phyloP scores from a whole-genome alignment of 495 filamentous ascomycete genomes.

The Mytilinidion resinicola region DNA sequence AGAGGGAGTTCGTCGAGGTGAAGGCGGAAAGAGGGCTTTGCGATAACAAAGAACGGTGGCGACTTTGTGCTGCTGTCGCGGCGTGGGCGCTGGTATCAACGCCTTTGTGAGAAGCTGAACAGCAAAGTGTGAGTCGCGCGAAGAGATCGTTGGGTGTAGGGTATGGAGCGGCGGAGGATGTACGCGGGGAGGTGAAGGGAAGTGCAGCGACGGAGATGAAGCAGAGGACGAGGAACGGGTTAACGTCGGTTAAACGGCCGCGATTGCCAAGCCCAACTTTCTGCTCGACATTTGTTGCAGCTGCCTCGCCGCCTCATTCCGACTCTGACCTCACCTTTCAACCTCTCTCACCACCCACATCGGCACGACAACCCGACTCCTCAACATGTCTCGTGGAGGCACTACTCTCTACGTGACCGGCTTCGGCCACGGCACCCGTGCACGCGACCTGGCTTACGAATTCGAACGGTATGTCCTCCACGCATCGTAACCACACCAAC shows the following conservation, averaged over 20 bases:
- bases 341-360: constrained; percentile 1
- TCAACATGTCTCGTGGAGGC: constrained; percentile 79
- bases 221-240: background rate
- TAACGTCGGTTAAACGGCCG: background rate
- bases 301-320: background rate
- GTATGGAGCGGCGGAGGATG: background rate
- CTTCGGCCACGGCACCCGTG: constrained; percentile 98
- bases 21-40: background rate
- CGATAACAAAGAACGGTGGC: constrained; percentile 3
- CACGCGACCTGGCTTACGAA: constrained; percentile 99
- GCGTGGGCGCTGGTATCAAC: background rate
- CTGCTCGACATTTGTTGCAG: background rate
- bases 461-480: constrained; percentile 92
- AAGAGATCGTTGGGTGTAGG: background rate
- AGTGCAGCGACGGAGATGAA: too few species aligned
- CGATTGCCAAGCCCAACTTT: too few species aligned
- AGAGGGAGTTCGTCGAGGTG: constrained; percentile 1
- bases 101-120: too few species aligned
- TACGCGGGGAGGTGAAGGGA: background rate
- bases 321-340: background rate
- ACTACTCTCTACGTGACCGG: constrained; percentile 96
- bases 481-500: constrained; percentile 23
- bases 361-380: background rate
- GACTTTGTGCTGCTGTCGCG: background rate
- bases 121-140: background rate